A percentile compares a stretch with the other conserved stretches of the same genome.
Conservation (phyloP, 208 protist species). For the Angomonas desouzai region DNA sequence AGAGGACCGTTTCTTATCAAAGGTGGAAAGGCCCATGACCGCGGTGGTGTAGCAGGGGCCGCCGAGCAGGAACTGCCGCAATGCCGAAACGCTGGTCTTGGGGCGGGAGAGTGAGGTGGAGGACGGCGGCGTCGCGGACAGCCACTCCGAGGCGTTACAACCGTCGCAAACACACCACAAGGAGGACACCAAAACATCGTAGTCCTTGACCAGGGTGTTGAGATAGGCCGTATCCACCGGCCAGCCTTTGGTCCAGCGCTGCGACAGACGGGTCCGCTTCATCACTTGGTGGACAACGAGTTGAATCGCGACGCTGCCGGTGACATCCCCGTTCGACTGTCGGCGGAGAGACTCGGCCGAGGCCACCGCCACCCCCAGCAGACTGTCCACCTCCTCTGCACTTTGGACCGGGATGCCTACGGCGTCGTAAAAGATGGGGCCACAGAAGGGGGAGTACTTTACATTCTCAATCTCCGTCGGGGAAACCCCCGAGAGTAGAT, state of each 20-base stretch:
- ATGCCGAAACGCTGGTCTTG: not conserved
- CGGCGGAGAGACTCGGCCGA: slow-evolving; percentile 1
- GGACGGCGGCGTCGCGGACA: not conserved
- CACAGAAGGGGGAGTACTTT: slow-evolving; percentile 40
- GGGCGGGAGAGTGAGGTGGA: slow-evolving; percentile 12
- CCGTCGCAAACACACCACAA: slow-evolving; percentile 36
- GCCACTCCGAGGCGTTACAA: not conserved
- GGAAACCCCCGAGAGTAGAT: slow-evolving; percentile 23
- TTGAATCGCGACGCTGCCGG: slow-evolving; percentile 29
- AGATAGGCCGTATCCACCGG: not conserved
- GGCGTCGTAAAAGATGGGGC: slow-evolving; percentile 21
- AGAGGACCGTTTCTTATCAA: slow-evolving; percentile 11
- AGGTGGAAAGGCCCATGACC: slow-evolving; percentile 22
- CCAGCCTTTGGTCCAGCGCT: slow-evolving; percentile 11
- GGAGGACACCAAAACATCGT: slow-evolving; percentile 30
- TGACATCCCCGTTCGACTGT: slow-evolving; percentile 9
- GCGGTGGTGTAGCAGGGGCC: slow-evolving; percentile 40
- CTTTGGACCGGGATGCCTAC: slow-evolving; percentile 19
- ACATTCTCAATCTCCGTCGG: slow-evolving; percentile 14
- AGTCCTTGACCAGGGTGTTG: not conserved
- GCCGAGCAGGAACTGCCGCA: slow-evolving; percentile 29
- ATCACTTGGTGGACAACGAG: slow-evolving; percentile 29
- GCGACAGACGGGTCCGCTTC: not conserved
- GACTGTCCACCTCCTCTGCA: slow-evolving; percentile 24
- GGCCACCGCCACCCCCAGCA: slow-evolving; percentile 14